A percentile compares a stretch with the other conserved stretches of the same genome.
These are phyloP conservation scores for Lentithecium fluviatile DNA, from an alignment of 495 filamentous ascomycete species.

Conservation along the genomic window DNA sequence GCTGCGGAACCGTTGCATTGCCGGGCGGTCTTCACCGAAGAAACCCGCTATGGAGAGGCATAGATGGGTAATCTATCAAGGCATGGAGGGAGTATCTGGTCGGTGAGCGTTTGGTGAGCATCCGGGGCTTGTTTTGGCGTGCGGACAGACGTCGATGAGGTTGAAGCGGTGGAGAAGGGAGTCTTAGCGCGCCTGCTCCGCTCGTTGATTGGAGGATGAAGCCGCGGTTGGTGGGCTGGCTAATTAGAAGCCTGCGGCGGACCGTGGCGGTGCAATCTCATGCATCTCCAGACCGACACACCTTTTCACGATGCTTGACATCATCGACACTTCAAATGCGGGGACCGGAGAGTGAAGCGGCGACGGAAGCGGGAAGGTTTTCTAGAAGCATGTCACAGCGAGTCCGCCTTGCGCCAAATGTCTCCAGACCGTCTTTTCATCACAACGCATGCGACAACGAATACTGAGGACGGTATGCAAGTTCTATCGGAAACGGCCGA, in stretches of 20 bases:
- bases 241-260: too few relatives aligned
- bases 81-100: neutral
- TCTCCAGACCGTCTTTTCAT: constrained; percentile 17
- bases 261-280: too few relatives aligned
- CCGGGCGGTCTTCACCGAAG: constrained; percentile 13
- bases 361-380: neutral
- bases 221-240: too few relatives aligned
- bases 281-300: constrained; percentile 1
- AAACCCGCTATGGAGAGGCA: too few relatives aligned
- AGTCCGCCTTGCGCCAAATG: constrained; percentile 14
- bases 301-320: constrained; percentile 11
- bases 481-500: too few relatives aligned
- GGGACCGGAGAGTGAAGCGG: constrained; percentile 15
- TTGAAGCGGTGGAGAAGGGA: too few relatives aligned
- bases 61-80: neutral
- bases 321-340: constrained; percentile 3
- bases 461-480: too few relatives aligned
- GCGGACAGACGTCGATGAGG: too few relatives aligned
- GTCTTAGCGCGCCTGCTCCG: too few relatives aligned
- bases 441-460: too few relatives aligned
- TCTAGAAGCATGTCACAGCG: constrained; percentile 12
- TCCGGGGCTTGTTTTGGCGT: too few relatives aligned
- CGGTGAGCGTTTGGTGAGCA: constrained; percentile 1
- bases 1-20: neutral
- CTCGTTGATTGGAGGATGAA: too few relatives aligned